Percentiles rank a stretch among this genome's conserved stretches.
Conservation (phyloP, 1,284 basidiomycete species). For the Ustilago trichophora region DNA sequence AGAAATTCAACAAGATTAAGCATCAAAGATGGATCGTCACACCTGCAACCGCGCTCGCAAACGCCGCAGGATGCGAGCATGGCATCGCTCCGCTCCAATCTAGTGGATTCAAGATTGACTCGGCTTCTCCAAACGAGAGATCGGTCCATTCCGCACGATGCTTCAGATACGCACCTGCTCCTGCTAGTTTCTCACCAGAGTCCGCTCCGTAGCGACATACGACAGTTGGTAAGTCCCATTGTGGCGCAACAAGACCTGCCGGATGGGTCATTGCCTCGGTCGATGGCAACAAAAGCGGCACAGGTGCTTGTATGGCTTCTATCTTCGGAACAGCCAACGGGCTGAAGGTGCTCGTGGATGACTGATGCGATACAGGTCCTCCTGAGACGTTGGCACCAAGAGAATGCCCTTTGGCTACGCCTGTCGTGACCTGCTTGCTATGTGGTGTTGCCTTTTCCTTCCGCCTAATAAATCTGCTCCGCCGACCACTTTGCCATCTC, state of each 20-base stretch:
- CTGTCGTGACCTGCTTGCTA: neutral
- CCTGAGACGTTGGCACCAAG: neutral
- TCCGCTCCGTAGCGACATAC: too few relatives aligned
- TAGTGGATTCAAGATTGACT: neutral
- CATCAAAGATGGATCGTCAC: conserved; percentile 9
- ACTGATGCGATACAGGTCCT: neutral
- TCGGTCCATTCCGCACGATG: neutral
- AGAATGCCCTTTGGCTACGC: neutral
- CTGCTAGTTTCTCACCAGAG: too few relatives aligned
- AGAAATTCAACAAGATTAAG: too few relatives aligned
- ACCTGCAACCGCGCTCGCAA: conserved; percentile 1
- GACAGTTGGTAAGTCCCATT: too few relatives aligned
- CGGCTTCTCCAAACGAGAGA: neutral
- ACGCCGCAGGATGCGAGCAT: conserved; percentile 1
- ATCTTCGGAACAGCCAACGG: too few relatives aligned
- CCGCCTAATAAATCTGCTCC: conserved; percentile 28
- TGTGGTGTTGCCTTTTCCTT: neutral
- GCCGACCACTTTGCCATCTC: conserved; percentile 28
- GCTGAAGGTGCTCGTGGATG: too few relatives aligned
- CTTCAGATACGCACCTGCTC: too few relatives aligned
- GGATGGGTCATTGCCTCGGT: too few relatives aligned
- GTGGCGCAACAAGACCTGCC: too few relatives aligned
- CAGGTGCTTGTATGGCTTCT: too few relatives aligned
- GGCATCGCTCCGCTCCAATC: conserved; percentile 1
- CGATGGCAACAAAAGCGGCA: too few relatives aligned